Percentiles rank a stretch among this genome's conserved stretches.
Conservation (phyloP, 257 asterid genomes). For the Solanum lycopersicoides region DNA sequence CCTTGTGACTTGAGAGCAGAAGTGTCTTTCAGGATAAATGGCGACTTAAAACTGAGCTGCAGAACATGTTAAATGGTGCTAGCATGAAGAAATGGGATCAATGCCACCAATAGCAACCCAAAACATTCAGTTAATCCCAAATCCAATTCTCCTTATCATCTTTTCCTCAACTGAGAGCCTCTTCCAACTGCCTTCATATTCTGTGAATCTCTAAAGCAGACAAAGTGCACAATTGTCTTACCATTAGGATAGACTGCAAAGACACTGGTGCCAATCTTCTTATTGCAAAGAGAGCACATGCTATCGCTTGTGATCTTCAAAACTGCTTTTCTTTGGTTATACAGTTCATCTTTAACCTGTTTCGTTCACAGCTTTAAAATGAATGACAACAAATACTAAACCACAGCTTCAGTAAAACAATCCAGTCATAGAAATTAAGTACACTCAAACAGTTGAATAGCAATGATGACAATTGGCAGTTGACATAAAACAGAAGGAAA, state of each 20-base stretch:
- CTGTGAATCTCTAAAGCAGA: constrained; percentile 87
- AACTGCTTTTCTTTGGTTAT: constrained; percentile 53
- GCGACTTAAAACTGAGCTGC: background rate
- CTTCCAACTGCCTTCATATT: constrained; percentile 71
- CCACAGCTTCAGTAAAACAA: background rate
- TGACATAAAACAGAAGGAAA: background rate
- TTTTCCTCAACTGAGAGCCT: constrained; percentile 38
- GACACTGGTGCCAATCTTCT: constrained; percentile 87
- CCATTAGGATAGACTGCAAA: constrained; percentile 95
- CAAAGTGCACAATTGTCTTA: constrained; percentile 79
- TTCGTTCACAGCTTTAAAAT: background rate
- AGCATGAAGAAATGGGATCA: background rate
- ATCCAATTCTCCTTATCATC: constrained; percentile 19
- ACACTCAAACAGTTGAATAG: background rate
- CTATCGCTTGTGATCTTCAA: constrained; percentile 72
- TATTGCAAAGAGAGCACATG: constrained; percentile 88
- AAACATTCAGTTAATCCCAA: background rate
- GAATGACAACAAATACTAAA: background rate
- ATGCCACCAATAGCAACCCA: background rate
- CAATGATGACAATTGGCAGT: background rate
- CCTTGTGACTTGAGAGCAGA: background rate
- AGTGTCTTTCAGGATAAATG: background rate
- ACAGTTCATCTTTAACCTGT: constrained; percentile 83
- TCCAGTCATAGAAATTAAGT: background rate
- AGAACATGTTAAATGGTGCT: background rate